Base-by-base conservation (phyloP, 192 early-diverging fungal species). In the Allomyces macrogynus region DNA sequence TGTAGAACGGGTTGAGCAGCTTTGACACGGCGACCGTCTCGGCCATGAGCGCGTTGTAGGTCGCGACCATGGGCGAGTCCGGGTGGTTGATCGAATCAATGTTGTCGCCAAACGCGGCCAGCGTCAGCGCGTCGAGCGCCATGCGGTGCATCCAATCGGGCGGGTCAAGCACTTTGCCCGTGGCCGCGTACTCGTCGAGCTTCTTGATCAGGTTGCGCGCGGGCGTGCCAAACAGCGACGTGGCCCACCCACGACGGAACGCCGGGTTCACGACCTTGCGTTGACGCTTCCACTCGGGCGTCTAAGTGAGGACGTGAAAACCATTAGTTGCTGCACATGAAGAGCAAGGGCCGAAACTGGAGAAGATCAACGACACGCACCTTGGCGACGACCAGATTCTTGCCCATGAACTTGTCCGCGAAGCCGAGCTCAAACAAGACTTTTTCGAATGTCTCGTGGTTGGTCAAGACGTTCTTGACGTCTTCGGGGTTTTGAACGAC, bases 241-340 rank as follows among this genome's bases (percentile, higher is more conserved):
- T 70, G 16, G 73, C 73, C 73, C 71, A 76, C 9, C 72, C 64
- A 24, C 76, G 71, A 57, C 71, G 74, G 64, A 80, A 80, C 4
- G 76, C 76, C 11, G 76, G 78, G 68, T 72, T 71, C 49, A 77
- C 68, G 24, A 80, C 70, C 9, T 73, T 71, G 24, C 76, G 74
- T 54, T 77, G 76, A 62, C 76, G 72, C 49, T 71, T 70, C 65
- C 74, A 77, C 11, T 69, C 68, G 68, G 61, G 72, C 70, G 64
- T 77, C 74, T 40, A 73, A 71, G n/a, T n/a, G n/a, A n/a, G n/a
- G n/a, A n/a, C n/a, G n/a, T n/a, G n/a, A n/a, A n/a, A n/a, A n/a
- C n/a, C n/a, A n/a, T n/a, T n/a, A n/a, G n/a, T n/a, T n/a, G n/a
- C n/a, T n/a, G n/a, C n/a, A n/a, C n/a, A n/a, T n/a, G n/a, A n/a